Percentiles rank a stretch among this genome's conserved stretches.
These are phyloP conservation scores for Annona cherimola DNA, from an alignment of 164 flowering plant genomes.

Conservation along the genomic window DNA sequence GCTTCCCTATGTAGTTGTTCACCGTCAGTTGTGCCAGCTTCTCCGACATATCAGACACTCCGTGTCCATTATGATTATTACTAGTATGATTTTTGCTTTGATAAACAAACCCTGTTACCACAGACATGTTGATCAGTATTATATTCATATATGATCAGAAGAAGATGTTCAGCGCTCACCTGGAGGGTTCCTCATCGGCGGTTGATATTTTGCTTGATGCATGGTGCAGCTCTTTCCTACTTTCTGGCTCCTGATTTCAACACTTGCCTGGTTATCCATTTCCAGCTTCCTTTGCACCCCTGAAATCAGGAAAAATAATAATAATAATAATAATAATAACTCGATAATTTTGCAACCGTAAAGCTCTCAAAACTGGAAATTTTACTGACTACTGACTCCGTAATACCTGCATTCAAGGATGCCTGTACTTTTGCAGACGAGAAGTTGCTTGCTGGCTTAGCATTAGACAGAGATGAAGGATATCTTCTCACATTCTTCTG, in stretches of 20 bases:
- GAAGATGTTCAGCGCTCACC: constrained; percentile 16
- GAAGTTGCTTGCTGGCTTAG: constrained; percentile 36
- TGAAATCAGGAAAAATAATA: constrained; percentile 21
- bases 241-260: constrained; percentile 38
- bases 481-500: constrained; percentile 45
- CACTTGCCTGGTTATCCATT: constrained; percentile 47
- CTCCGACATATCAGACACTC: constrained; percentile 46
- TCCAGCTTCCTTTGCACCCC: constrained; percentile 82
- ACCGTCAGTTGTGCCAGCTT: constrained; percentile 55
- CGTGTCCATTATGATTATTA: constrained; percentile 10
- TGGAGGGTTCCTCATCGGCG: constrained; percentile 58
- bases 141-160: neutral
- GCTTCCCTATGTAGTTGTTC: constrained; percentile 27
- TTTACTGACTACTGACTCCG: neutral
- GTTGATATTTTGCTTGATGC: constrained; percentile 57
- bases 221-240: constrained; percentile 29
- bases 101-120: constrained; percentile 31
- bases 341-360: neutral
- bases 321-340: neutral
- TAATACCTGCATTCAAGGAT: constrained; percentile 41
- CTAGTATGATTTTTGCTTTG: constrained; percentile 15
- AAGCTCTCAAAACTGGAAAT: neutral
- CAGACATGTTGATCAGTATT: neutral
- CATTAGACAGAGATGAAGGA: constrained; percentile 34
- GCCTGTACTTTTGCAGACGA: constrained; percentile 40